Evolutionary conservation across 257 asterid species (phyloP), one percentile per base, ranked within the genome.

Genomic region (Primulina tabacum): DNA sequence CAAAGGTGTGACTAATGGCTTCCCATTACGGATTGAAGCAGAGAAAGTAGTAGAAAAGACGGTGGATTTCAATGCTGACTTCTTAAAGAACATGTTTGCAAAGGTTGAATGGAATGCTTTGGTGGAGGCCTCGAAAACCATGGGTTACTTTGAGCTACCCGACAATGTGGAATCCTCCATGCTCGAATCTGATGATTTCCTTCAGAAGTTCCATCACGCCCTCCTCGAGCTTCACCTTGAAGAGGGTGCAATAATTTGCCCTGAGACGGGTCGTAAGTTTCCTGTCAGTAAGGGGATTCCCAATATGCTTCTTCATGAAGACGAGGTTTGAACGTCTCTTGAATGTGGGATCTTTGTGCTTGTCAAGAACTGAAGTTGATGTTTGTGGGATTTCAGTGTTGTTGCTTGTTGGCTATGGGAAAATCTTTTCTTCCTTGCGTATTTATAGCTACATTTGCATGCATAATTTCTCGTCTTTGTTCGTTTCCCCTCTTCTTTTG

Each of bases 281-380:
- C 95, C 95, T 5, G 96, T 92, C 56, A 87, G 57, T 75, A 90
- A 92, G 69, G 98, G 98, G 62, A 88, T 88, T 75, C 98, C 98
- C 1, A 90, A 87, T 79, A 88, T 92, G 97, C 80, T 92, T 62
- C 98, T 92, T 68, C 95, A 90, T 67, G 98, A 92, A 76, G 96
- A 88, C 66, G 97, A 92, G 85, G 98, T 90, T 24, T 92, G 81
- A 85, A 26, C 60, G 55, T 38, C 5, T 6, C 50, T 61, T 8
- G 16, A 1, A 30, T 58, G 55, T 57, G 21, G 73, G 71, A 58
- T 65, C 30, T 34, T 60, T 50, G 32, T 56, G 71, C 62, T 62
- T n/a, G 66, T 60, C 62, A 33, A 65, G 82, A 67, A 66, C 68
- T 72, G 53, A 69, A 38, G 59, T 35, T 69, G 50, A 47, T 32